Conservation (phyloP, 1,284 basidiomycete species). For the Irpex rosettiformis region DNA sequence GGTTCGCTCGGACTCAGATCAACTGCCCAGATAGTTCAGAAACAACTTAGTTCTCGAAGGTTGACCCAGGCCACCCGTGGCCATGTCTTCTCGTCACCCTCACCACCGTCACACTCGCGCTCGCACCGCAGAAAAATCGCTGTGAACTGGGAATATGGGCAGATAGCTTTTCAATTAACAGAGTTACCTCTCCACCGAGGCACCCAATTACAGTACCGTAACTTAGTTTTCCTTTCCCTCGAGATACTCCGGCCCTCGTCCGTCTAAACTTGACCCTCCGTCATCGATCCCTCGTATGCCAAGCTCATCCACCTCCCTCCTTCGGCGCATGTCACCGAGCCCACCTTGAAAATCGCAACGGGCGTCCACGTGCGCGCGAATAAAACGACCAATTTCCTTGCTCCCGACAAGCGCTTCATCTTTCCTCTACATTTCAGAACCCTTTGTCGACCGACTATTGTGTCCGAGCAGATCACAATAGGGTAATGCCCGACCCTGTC, state of each 20-base stretch:
- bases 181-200: not conserved
- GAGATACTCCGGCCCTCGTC: constrained; percentile 1
- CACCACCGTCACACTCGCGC: not conserved
- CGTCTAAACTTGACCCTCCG: not conserved
- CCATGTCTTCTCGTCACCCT: not conserved
- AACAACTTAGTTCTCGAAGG: not conserved
- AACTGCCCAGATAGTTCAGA: constrained; percentile 2
- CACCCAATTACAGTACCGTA: constrained; percentile 3
- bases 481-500: not conserved
- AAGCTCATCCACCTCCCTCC: not conserved
- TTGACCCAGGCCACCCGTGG: not conserved
- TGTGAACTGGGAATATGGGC: not conserved
- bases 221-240: not conserved
- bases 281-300: not conserved
- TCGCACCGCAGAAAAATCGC: not conserved
- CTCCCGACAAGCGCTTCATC: not conserved
- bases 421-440: not conserved
- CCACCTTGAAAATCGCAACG: not conserved
- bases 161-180: constrained; percentile 1
- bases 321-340: not conserved
- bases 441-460: not conserved
- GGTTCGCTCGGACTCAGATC: constrained; percentile 14
- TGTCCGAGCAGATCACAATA: not conserved
- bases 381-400: not conserved
- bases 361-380: not conserved